Evolutionary conservation across 1,284 basidiomycete genomes (phyloP), one percentile per base, ranked within the genome.

Genomic region (Sporisorium exsertum): DNA sequence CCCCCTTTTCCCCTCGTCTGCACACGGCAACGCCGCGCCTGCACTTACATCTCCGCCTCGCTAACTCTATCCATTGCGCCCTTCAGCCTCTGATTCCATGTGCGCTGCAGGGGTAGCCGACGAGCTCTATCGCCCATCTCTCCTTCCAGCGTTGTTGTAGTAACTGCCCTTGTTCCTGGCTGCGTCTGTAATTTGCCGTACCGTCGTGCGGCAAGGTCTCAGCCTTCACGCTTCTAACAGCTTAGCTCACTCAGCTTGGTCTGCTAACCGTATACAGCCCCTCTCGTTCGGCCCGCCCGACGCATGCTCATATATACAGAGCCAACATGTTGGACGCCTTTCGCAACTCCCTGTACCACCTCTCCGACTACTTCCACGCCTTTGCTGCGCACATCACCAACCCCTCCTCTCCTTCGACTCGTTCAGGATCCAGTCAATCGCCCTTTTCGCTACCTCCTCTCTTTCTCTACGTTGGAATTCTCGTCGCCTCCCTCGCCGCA

Each of bases 311-410:
- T 66, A 66, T 63, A 72, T 72, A 72, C 1, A 8, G 1, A 29
- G 27, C 37, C 56, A 53, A 13, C 40, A 72, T 66, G 69, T 29
- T 66, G 32, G 56, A 66, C 24, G 8, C 29, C 18, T 55, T 72
- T 33, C 69, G 63, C 64, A 52, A 51, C n/a, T 58, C 59, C 7
- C 20, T 59, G 10, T 52, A 63, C 18, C 51, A 45, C 43, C 55
- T 66, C 27, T 58, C 58, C 60, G 69, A 72, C 57, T 59, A 66
- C 43, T 20, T 72, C 0, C 46, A 62, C 64, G 59, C 56, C 47
- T 66, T 66, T 24, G 45, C 51, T 43, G 55, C 43, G 16, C 46
- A 27, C 51, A 27, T 27, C 40, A 18, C 24, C 40, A 47, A 13
- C 33, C 18, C 33, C n/a, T 52, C 61, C n/a, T 47, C 40, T n/a